Conservation (phyloP, 2,329 filamentous ascomycete genomes). For the Aspergillus sp. region DNA sequence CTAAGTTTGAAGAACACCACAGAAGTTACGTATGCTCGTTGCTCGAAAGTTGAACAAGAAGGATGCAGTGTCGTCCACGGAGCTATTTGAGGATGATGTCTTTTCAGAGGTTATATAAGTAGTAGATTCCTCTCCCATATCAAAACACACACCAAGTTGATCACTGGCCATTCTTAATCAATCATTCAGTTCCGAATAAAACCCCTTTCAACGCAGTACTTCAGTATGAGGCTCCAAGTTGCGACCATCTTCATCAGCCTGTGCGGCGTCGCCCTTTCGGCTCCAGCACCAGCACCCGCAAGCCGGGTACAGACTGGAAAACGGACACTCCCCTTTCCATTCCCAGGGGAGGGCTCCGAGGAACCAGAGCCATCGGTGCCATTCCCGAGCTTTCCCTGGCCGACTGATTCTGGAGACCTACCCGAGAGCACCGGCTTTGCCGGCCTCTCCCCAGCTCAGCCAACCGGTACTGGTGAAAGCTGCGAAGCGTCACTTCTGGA, state of each 20-base stretch:
- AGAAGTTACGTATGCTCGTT: slow-evolving; percentile 1
- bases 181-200: not conserved
- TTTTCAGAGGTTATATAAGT: not conserved
- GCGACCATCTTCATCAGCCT: slow-evolving; percentile 11
- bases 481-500: not conserved
- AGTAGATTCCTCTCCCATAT: too few relatives aligned
- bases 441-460: not conserved
- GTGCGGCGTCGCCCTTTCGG: slow-evolving; percentile 9
- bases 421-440: not conserved
- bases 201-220: not conserved
- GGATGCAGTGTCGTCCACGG: not conserved
- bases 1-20: not conserved
- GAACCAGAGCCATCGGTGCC: not conserved
- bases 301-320: not conserved
- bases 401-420: not conserved
- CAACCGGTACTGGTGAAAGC: not conserved
- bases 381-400: not conserved
- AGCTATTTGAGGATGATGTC: not conserved
- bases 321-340: not conserved
- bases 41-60: not conserved
- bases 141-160: too few relatives aligned
- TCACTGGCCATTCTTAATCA: too few relatives aligned
- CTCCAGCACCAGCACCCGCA: not conserved
- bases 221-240: slow-evolving; percentile 12
- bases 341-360: not conserved